Evolutionary conservation across 768 basidiomycete genomes (phyloP).

Genomic region (Lyophyllum atratum): DNA sequence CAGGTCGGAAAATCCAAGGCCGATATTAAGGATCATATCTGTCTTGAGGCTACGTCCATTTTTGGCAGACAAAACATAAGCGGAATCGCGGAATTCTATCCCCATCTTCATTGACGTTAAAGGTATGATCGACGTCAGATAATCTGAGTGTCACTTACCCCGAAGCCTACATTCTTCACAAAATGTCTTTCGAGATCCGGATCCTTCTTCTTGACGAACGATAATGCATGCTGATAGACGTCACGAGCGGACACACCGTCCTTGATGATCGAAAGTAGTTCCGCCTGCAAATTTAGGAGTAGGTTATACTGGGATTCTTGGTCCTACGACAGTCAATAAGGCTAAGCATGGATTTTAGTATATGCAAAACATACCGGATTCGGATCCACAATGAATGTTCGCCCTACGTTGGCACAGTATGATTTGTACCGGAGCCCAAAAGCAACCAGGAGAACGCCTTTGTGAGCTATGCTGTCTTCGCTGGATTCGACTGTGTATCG

Average conservation of each 20-base stretch:
- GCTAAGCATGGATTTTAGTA: neutral
- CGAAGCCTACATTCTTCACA: conserved; percentile 88
- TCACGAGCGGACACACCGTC: conserved; percentile 79
- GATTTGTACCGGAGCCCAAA: conserved; percentile 91
- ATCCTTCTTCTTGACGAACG: conserved; percentile 73
- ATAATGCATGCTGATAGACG: conserved; percentile 75
- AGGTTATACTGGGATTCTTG: conserved; percentile 90
- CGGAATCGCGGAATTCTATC: conserved; percentile 90
- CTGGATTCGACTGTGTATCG: conserved; percentile 86
- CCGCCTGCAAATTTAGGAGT: conserved; percentile 75
- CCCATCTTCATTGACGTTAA: conserved; percentile 64
- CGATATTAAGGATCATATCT: conserved; percentile 86
- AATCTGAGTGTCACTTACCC: conserved; percentile 47
- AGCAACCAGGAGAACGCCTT: conserved; percentile 85
- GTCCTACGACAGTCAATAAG: conserved; percentile 49
- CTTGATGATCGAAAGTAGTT: conserved; percentile 74
- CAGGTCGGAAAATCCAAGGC: conserved; percentile 84
- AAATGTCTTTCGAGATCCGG: conserved; percentile 84
- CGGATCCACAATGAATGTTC: conserved; percentile 96
- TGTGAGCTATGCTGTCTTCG: conserved; percentile 77
- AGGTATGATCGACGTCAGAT: neutral
- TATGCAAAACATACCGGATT: conserved; percentile 57
- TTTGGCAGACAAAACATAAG: conserved; percentile 82
- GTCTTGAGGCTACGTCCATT: conserved; percentile 69
- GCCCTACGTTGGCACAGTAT: conserved; percentile 90